Base-by-base conservation (phyloP, 176 grass and related monocot genomes). In the Lolium rigidum region DNA sequence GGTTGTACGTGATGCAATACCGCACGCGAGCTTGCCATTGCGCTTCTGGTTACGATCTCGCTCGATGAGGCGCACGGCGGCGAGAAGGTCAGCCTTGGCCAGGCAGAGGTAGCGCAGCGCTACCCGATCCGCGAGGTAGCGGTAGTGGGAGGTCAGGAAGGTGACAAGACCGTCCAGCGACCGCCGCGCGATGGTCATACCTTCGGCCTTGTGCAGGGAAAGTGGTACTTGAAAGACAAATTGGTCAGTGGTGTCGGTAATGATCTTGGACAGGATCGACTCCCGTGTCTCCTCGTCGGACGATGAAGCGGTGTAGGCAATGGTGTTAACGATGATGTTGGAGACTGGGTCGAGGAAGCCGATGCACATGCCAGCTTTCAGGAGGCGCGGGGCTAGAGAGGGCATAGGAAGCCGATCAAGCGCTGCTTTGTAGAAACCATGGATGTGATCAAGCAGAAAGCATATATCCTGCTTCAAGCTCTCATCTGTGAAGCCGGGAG, bases 281-380 rank as follows among this genome's bases (percentile, higher is more conserved):
- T 74, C 69, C 55, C 22, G 46, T 2, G 16, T 11, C 13, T 71
- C 66, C 11, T 21, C 7, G 11, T 55, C 20, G 47, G 83, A 16
- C 73, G 13, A 22, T 5, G 38, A 2, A 14, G 38, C 13, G 9
- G 52, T 51, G 57, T 84, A 64, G 17, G 18, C 24, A 43, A 84
- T 4, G 5, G 79, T 35, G 61, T 81, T 81, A 22, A 3, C 24
- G 65, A 82, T 82, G 81, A 83, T 83, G 68, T 77, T 85, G 83
- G 83, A 85, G 73, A 85, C 20, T 5, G 73, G 83, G 20, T 77
- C 59, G 20, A 85, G 73, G 26, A 85, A 28, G 26, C 83, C 47
- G 28, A 85, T 38, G 28, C 58, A 77, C 7, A 77, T 10, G 13
- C 59, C 73, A 28, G 83, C 46, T 7, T 35, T 2, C 3, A 85